phyloP scores from a whole-genome alignment of 192 early-diverging fungal genomes.

The Rhizophlyctis rosea region DNA sequence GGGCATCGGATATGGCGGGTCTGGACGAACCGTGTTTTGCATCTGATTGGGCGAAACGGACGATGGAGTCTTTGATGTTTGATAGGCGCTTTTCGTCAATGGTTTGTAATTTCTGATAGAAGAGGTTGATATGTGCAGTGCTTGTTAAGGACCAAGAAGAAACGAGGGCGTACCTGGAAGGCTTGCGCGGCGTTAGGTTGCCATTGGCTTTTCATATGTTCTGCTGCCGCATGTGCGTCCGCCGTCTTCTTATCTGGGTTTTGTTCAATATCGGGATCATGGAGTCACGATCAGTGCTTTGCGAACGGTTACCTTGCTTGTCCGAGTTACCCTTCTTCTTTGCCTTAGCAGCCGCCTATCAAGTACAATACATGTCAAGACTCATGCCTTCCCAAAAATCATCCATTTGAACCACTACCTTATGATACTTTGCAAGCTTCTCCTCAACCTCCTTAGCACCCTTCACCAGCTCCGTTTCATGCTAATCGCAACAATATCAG shows the following conservation, averaged over 20 bases:
- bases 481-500: no score
- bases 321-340: slow-evolving; percentile 23
- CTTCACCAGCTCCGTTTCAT: slow-evolving; percentile 18
- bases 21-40: slow-evolving; percentile 15
- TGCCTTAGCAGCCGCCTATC: slow-evolving; percentile 21
- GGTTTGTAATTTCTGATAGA: slow-evolving; percentile 34
- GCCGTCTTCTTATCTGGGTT: slow-evolving; percentile 25
- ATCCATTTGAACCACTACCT: no score
- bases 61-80: slow-evolving; percentile 18
- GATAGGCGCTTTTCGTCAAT: slow-evolving; percentile 32
- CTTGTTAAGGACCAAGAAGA: neutral
- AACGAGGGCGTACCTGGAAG: slow-evolving; percentile 19
- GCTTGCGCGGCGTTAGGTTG: slow-evolving; percentile 20
- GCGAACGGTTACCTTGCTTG: slow-evolving; percentile 14
- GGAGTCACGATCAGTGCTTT: neutral
- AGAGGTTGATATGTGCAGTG: neutral
- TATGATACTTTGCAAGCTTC: slow-evolving; percentile 19
- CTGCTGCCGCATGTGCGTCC: slow-evolving; percentile 30
- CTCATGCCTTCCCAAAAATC: no score
- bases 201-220: slow-evolving; percentile 25
- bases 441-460: slow-evolving; percentile 23
- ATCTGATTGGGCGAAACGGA: slow-evolving; percentile 25
- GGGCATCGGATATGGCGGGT: slow-evolving; percentile 29
- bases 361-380: no score
- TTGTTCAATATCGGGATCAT: neutral